A percentile compares a stretch with the other conserved stretches of the same genome.
phyloP scores from a whole-genome alignment of 2,329 filamentous ascomycete genomes.

The Akanthomyces dipterigenus region DNA sequence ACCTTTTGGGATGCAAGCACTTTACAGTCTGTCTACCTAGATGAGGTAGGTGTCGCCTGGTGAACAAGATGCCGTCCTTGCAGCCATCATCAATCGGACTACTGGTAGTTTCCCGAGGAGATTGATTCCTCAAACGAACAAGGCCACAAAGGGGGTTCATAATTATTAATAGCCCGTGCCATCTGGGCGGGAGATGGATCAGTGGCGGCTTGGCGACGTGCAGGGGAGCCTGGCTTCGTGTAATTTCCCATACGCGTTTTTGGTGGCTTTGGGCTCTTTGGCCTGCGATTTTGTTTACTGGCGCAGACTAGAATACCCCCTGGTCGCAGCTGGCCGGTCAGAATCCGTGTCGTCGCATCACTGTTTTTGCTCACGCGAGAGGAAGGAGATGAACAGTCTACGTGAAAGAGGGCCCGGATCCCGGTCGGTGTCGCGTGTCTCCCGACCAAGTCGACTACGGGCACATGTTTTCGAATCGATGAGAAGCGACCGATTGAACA shows the following conservation, averaged over 20 bases:
- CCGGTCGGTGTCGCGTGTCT: neutral
- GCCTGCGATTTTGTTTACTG: neutral
- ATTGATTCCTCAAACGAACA: neutral
- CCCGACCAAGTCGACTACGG: too few relatives aligned
- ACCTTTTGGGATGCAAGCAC: neutral
- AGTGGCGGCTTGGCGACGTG: neutral
- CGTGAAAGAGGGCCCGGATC: neutral
- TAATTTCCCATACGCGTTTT: neutral
- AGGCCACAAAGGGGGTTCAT: neutral
- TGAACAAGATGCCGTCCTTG: neutral
- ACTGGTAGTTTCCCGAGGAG: neutral
- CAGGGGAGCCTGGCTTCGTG: neutral
- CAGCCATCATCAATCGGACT: neutral
- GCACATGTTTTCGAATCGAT: too few relatives aligned
- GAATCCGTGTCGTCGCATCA: neutral
- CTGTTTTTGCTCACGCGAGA: neutral
- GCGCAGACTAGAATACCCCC: neutral
- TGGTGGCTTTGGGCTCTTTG: neutral
- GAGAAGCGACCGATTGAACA: too few relatives aligned
- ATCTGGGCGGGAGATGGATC: neutral
- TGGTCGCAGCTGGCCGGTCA: neutral
- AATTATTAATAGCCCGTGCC: too few relatives aligned
- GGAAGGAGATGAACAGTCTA: neutral
- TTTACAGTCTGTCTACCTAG: neutral
- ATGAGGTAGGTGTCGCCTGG: neutral